Percentiles rank a stretch among this genome's conserved stretches.
These are phyloP conservation scores for Fraxinus anomala DNA, from an alignment of 257 asterid genomes.

Conservation along the genomic window DNA sequence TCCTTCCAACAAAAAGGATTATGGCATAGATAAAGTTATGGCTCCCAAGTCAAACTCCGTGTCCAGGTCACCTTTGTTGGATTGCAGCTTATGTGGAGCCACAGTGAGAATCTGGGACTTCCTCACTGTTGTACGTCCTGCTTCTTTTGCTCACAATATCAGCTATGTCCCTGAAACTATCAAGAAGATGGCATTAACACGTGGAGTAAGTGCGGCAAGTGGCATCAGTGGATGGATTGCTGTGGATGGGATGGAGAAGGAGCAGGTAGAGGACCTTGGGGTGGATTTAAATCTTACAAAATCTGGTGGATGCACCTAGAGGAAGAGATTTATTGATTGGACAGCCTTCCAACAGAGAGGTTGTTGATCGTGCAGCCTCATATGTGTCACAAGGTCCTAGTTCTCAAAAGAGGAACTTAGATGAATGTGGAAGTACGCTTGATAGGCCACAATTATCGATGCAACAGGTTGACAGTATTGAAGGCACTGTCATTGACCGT, in stretches of 20 bases:
- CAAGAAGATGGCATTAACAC: slow-evolving; percentile 85
- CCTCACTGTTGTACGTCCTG: slow-evolving; percentile 75
- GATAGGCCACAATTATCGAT: slow-evolving; percentile 69
- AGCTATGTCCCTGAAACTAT: slow-evolving; percentile 75
- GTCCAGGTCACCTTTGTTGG: slow-evolving; percentile 87
- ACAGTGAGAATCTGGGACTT: slow-evolving; percentile 95
- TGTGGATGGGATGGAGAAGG: slow-evolving; percentile 70
- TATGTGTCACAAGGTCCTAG: too few relatives aligned
- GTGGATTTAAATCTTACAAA: slow-evolving; percentile 80
- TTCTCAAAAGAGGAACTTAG: slow-evolving; percentile 30
- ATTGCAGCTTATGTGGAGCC: slow-evolving; percentile 98
- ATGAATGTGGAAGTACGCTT: slow-evolving; percentile 98
- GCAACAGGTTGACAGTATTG: slow-evolving; percentile 89
- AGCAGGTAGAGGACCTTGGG: slow-evolving; percentile 77
- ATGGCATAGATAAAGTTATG: slow-evolving; percentile 45
- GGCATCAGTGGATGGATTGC: slow-evolving; percentile 96
- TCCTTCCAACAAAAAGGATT: slow-evolving; percentile 59
- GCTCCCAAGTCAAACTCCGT: slow-evolving; percentile 63
- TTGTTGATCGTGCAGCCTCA: slow-evolving; percentile 61
- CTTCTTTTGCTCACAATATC: slow-evolving; percentile 73
- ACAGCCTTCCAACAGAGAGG: slow-evolving; percentile 96
- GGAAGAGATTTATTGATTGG: slow-evolving; percentile 61
- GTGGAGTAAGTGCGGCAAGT: slow-evolving; percentile 98
- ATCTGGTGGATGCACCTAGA: slow-evolving; percentile 47
- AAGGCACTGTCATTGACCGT: slow-evolving; percentile 96